phyloP scores from a whole-genome alignment of 2,329 filamentous ascomycete genomes.

The Plectosphaerella plurivora region DNA sequence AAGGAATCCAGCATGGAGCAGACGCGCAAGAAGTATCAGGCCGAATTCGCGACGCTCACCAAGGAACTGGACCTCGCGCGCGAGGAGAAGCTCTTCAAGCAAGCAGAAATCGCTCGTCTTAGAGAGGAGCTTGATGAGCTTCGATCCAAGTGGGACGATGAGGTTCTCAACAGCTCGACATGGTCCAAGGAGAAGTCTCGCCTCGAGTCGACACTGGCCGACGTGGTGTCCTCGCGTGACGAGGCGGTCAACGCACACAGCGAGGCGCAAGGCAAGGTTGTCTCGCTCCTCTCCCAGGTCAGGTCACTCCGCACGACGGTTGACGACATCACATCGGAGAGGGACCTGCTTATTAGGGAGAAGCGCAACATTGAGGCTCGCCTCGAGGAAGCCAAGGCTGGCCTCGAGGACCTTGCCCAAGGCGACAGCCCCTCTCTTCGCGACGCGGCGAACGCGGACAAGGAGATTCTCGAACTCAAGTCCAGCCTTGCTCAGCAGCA shows the following conservation, averaged over 20 bases:
- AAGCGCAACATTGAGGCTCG: conserved; percentile 85
- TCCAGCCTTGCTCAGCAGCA: conserved; percentile 86
- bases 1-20: conserved; percentile 96
- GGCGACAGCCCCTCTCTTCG: conserved; percentile 85
- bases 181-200: conserved; percentile 98
- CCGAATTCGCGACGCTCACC: conserved; percentile 82
- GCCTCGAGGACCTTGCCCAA: conserved; percentile 80
- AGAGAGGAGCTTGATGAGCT: conserved; percentile 96
- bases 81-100: conserved; percentile 81
- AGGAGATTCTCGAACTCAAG: conserved; percentile 85
- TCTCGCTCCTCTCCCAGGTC: conserved; percentile 85
- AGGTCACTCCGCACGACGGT: conserved; percentile 76
- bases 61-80: conserved; percentile 92
- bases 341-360: conserved; percentile 79
- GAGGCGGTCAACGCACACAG: conserved; percentile 92
- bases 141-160: conserved; percentile 95
- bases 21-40: conserved; percentile 94
- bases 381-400: conserved; percentile 80
- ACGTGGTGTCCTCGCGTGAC: conserved; percentile 85
- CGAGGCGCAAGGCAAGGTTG: conserved; percentile 89
- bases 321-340: conserved; percentile 81
- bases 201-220: conserved; percentile 82
- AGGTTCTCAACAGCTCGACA: conserved; percentile 93
- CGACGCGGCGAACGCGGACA: conserved; percentile 83
- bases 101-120: conserved; percentile 79